A percentile compares a stretch with the other conserved stretches of the same genome.
These are phyloP conservation scores for Podochytrium sp. DNA, from an alignment of 192 early-diverging fungal species.

Conservation along the genomic window DNA sequence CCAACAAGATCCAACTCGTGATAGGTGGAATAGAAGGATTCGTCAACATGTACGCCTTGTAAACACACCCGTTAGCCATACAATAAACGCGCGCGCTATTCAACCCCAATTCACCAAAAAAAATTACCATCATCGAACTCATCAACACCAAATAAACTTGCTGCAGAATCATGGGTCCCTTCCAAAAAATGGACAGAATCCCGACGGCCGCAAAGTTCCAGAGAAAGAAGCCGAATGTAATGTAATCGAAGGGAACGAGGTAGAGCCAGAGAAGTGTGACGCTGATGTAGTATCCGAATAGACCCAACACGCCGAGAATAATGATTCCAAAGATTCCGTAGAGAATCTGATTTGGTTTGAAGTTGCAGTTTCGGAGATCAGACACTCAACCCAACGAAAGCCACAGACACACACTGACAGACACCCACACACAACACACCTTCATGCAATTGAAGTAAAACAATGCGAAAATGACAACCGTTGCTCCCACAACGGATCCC, in stretches of 20 bases:
- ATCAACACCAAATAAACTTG: conserved; percentile 80
- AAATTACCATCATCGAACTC: conserved; percentile 74
- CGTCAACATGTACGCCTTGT: conserved; percentile 69
- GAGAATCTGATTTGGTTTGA: conserved; percentile 51
- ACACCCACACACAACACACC: conserved; percentile 42
- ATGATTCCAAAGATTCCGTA: conserved; percentile 77
- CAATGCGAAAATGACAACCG: conserved; percentile 72
- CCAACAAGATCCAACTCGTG: conserved; percentile 85
- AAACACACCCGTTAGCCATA: neutral
- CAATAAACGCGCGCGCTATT: neutral
- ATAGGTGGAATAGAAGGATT: conserved; percentile 65
- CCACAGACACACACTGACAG: neutral
- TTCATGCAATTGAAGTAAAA: conserved; percentile 81
- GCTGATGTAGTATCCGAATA: conserved; percentile 73
- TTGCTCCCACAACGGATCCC: conserved; percentile 78
- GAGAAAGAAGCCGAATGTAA: conserved; percentile 74
- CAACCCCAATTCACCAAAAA: conserved; percentile 11
- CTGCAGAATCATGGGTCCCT: conserved; percentile 76
- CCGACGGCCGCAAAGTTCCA: conserved; percentile 82
- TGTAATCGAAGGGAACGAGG: conserved; percentile 70
- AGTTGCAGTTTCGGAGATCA: neutral
- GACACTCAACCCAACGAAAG: neutral
- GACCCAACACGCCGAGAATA: conserved; percentile 70
- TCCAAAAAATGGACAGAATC: conserved; percentile 76
- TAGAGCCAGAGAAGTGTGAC: conserved; percentile 40